Conservation (phyloP, 2,329 filamentous ascomycete genomes). For the Lecanicillium sp. region DNA sequence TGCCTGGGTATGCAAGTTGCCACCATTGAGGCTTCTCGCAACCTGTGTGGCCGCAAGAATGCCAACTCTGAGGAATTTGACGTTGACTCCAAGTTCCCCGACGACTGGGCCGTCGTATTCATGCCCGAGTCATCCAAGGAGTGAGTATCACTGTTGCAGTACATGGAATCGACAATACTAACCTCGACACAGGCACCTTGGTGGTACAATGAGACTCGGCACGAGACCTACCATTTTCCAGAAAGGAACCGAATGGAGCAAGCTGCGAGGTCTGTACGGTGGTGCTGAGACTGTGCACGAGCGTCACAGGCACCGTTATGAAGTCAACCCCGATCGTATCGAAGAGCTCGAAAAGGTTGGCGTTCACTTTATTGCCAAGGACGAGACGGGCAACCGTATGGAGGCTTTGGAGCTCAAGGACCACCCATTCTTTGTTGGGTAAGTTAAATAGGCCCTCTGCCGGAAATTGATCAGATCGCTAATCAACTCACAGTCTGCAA, state of each 20-base stretch:
- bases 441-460: constrained; percentile 2
- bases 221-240: constrained; percentile 70
- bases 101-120: constrained; percentile 69
- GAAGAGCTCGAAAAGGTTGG: constrained; percentile 59
- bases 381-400: constrained; percentile 70
- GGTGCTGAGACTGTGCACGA: constrained; percentile 49
- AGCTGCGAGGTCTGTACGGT: constrained; percentile 68
- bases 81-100: constrained; percentile 30
- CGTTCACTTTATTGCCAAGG: constrained; percentile 70
- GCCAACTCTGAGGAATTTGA: constrained; percentile 50
- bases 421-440: constrained; percentile 69
- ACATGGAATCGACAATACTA: not conserved
- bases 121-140: constrained; percentile 68
- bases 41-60: constrained; percentile 55
- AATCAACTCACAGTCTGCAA: constrained; percentile 50
- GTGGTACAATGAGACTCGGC: constrained; percentile 82
- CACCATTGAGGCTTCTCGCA: constrained; percentile 79
- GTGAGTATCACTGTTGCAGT: constrained; percentile 15
- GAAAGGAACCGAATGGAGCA: constrained; percentile 65
- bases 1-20: constrained; percentile 91
- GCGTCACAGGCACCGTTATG: constrained; percentile 82
- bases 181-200: constrained; percentile 39
- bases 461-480: no score
- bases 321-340: constrained; percentile 77
- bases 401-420: constrained; percentile 76